Base-by-base conservation (phyloP, 2,329 filamentous ascomycete genomes). In the Cladosporium sp. region DNA sequence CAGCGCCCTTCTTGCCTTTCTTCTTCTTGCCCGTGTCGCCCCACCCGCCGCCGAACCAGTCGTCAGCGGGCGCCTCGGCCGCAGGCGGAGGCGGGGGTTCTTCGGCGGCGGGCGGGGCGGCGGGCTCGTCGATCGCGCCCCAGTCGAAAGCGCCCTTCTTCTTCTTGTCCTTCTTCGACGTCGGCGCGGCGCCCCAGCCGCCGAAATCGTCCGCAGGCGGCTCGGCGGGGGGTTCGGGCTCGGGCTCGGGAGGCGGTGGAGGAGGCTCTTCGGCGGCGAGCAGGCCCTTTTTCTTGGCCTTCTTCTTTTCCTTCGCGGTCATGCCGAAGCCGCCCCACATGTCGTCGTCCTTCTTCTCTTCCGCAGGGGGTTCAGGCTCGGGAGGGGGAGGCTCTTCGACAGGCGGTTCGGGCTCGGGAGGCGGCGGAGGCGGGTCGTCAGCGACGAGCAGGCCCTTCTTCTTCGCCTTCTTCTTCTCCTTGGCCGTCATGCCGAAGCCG, bases 91-190 rank as follows among this genome's bases (percentile, higher is more conserved):
- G 61, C 3, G 53, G 46, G 38, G 49, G 35, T 13, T 48, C 45
- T 18, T 48, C 45, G 8, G 40, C 48, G 16, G 35, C 41, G n/a
- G 53, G 49, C 28, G 52, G 52, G 5, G 54, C 55, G 35, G 49
- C 40, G 11, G 61, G 51, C 22, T 66, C 63, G 37, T 62, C 60
- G 6, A 58, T 14, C 19, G 49, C 58, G 16, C 66, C 58, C 54
- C 60, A 65, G 52, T 71, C 70, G 33, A 67, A 68, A 54, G 70
- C 61, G 59, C 59, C 46, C 65, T 74, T 56, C 32, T 55, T 62
- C 48, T 79, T 79, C 64, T 78, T 78, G 67, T 77, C 77, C 55
- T 73, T 69, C 57, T 77, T 81, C 56, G 77, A 77, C 6, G 74
- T 71, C 49, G 73, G 77, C 31, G 56, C 55, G 45, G 76, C 78